Evolutionary conservation across 2,329 filamentous ascomycete species (phyloP).

Genomic region (Talaromyces sp.): DNA sequence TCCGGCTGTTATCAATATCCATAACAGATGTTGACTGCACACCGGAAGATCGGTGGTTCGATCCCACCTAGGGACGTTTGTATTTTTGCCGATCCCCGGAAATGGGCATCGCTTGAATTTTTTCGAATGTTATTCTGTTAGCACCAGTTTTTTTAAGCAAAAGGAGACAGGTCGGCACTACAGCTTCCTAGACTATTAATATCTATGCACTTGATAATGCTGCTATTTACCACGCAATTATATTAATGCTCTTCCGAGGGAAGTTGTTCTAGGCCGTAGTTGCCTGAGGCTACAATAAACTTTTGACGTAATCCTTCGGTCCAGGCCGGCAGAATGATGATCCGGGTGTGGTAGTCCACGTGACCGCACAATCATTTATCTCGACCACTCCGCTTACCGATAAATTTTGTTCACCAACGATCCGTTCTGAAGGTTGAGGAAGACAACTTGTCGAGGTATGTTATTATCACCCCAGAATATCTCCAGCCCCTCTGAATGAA

Average conservation of each 20-base stretch:
- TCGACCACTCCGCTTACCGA: slow-evolving; percentile 24
- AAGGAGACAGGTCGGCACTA: neutral
- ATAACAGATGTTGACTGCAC: neutral
- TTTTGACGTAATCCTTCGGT: neutral
- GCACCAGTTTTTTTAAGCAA: neutral
- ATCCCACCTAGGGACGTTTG: slow-evolving; percentile 39
- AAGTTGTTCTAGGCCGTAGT: neutral
- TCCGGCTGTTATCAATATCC: slow-evolving; percentile 9
- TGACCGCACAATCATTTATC: slow-evolving; percentile 43
- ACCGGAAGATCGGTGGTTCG: slow-evolving; percentile 39
- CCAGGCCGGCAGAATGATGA: neutral
- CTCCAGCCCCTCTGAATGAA: no score
- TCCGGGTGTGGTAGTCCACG: slow-evolving; percentile 23
- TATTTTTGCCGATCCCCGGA: neutral
- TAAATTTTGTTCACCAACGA: slow-evolving; percentile 22
- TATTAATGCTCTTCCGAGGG: slow-evolving; percentile 1
- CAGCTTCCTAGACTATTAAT: neutral
- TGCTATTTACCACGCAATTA: neutral
- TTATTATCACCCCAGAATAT: slow-evolving; percentile 8
- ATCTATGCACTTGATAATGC: neutral
- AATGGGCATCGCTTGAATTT: no score
- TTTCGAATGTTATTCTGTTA: no score
- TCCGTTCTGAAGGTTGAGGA: slow-evolving; percentile 56
- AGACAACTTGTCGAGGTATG: slow-evolving; percentile 61
- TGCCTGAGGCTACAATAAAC: neutral